These are phyloP conservation scores for Bullera alba DNA, from an alignment of 768 basidiomycete species.

Conservation along the genomic window DNA sequence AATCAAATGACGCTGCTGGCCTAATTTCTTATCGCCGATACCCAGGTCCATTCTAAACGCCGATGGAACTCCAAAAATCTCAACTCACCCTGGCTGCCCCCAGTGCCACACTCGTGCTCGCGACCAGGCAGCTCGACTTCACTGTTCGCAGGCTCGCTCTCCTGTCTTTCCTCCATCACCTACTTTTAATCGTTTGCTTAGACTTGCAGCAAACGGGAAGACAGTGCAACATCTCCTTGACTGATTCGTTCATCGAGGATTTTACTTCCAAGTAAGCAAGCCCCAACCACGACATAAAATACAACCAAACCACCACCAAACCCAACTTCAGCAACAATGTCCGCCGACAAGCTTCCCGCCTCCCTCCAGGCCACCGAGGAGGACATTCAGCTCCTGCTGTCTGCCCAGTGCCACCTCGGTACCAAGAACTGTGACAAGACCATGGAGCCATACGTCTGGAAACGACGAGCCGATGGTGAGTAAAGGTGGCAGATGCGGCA, in stretches of 20 bases:
- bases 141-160: background rate
- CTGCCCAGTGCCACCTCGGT: slow-evolving; percentile 94
- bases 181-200: background rate
- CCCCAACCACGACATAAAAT: slow-evolving; percentile 13
- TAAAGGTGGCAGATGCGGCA: too few relatives aligned
- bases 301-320: slow-evolving; percentile 3
- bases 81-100: background rate
- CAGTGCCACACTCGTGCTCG: background rate
- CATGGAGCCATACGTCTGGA: slow-evolving; percentile 98
- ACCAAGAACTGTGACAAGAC: slow-evolving; percentile 99
- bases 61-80: too few relatives aligned
- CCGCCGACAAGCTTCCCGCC: slow-evolving; percentile 70
- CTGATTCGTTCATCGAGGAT: slow-evolving; percentile 17
- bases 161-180: background rate
- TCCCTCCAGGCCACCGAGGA: slow-evolving; percentile 90
- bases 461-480: slow-evolving; percentile 88
- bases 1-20: background rate
- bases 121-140: background rate
- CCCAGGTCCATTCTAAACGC: background rate
- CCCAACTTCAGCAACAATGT: slow-evolving; percentile 28
- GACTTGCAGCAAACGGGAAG: slow-evolving; percentile 6
- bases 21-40: slow-evolving; percentile 1
- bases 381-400: slow-evolving; percentile 89
- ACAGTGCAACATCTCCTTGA: slow-evolving; percentile 2
- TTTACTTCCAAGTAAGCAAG: slow-evolving; percentile 38